Evolutionary conservation across 2,329 filamentous ascomycete species (phyloP), one percentile per base, ranked within the genome.

Genomic region (Monosporascus sp.): DNA sequence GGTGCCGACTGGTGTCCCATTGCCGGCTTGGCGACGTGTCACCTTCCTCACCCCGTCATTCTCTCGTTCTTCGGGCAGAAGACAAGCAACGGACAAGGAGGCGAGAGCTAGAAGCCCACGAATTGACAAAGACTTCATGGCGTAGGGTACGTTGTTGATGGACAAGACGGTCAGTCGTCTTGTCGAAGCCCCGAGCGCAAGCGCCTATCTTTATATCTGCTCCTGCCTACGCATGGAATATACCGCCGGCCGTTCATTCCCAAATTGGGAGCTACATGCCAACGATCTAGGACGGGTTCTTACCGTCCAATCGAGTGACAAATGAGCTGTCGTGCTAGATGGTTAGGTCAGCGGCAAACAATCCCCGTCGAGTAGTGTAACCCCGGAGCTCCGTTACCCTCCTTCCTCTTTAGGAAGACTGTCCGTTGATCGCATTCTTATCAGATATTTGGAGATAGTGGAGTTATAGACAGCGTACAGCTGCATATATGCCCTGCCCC

Each of bases 1-100:
- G 28, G 63, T 73, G 60, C 64, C 78, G 48, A 77, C 70, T 51
- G 71, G 63, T 14, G 72, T 55, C 46, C 69, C 69, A 1, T 53
- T 58, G 45, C 47, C 50, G 26, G 37, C 49, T 53, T 37, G 48
- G 46, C 51, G 60, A 20, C 55, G 58, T 46, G 40, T 49, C 51
- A 53, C 51, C 37, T 57, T 55, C 37, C 52, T 47, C 15, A 60
- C 49, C 40, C 50, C 55, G 47, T 58, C 59, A 11, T 48, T 49
- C 17, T 65, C 60, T 6, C 60, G 57, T 54, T 75, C 73, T 40
- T 70, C 67, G 14, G 70, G 68, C 44, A 74, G 64, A 15, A 75
- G 69, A 53, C 78, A 67, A 28, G 49, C 49, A 15, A 31, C 15
- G n/a, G 40, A 43, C 20, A 45, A 31, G 7, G 49, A 51, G 24